Evolutionary conservation across 2,329 filamentous ascomycete genomes (phyloP).

Genomic region (Penicillium thymicola): DNA sequence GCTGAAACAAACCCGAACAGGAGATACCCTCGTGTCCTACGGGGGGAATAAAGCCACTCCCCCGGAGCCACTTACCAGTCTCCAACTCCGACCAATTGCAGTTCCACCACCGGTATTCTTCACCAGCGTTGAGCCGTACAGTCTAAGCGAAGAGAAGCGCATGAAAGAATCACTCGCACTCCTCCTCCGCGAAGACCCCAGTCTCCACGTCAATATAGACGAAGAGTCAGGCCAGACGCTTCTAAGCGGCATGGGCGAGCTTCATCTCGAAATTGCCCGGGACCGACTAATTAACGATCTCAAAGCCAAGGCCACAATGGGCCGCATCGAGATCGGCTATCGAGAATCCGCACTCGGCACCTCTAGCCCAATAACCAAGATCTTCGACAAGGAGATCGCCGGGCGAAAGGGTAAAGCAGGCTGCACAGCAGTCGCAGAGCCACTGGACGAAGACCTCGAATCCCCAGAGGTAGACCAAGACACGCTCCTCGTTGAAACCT

Average conservation of each 20-base stretch:
- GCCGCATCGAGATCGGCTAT: slow-evolving; percentile 92
- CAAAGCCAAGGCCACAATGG: slow-evolving; percentile 80
- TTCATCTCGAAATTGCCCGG: slow-evolving; percentile 89
- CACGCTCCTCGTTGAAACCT: slow-evolving; percentile 41
- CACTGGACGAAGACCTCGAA: slow-evolving; percentile 44
- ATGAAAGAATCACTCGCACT: slow-evolving; percentile 73
- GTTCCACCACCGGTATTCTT: slow-evolving; percentile 96
- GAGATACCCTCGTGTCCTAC: slow-evolving; percentile 83
- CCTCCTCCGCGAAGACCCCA: slow-evolving; percentile 87
- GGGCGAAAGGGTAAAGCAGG: slow-evolving; percentile 75
- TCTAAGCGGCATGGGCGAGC: slow-evolving; percentile 91
- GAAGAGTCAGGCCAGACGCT: slow-evolving; percentile 91
- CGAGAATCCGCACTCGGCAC: slow-evolving; percentile 70
- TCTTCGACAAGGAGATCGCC: slow-evolving; percentile 76
- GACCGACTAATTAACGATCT: slow-evolving; percentile 86
- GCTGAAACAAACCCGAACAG: slow-evolving; percentile 85
- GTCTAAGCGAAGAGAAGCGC: slow-evolving; percentile 73
- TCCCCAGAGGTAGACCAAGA: slow-evolving; percentile 20
- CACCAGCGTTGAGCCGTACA: slow-evolving; percentile 81
- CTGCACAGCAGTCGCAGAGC: slow-evolving; percentile 67
- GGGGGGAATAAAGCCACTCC: slow-evolving; percentile 62
- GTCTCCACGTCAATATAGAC: slow-evolving; percentile 77
- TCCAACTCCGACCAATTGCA: slow-evolving; percentile 82
- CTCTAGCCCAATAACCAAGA: slow-evolving; percentile 56
- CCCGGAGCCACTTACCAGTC: slow-evolving; percentile 63